These are phyloP conservation scores for Aspergillus sp. DNA, from an alignment of 2,329 filamentous ascomycete species.

Conservation along the genomic window DNA sequence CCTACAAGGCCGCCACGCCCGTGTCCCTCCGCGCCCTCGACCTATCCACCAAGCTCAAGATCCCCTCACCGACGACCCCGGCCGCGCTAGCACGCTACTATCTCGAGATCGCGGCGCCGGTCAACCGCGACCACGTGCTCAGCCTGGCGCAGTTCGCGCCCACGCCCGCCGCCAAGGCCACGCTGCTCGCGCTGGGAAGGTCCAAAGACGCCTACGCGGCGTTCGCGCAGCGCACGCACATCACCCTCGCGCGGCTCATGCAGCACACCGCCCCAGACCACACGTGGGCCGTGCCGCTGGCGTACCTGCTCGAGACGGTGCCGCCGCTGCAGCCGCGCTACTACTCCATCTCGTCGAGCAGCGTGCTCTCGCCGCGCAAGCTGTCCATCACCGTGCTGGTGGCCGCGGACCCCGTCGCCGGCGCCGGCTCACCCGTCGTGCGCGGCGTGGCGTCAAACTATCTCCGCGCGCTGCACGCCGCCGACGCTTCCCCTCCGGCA, in stretches of 20 bases:
- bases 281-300: slow-evolving; percentile 79
- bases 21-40: slow-evolving; percentile 60
- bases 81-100: slow-evolving; percentile 85
- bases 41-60: slow-evolving; percentile 74
- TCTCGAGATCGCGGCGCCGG: slow-evolving; percentile 85
- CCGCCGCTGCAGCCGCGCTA: slow-evolving; percentile 88
- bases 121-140: slow-evolving; percentile 87
- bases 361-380: slow-evolving; percentile 46
- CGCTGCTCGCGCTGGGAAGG: slow-evolving; percentile 76
- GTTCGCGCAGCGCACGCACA: slow-evolving; percentile 69
- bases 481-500: slow-evolving; percentile 67
- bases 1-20: slow-evolving; percentile 24
- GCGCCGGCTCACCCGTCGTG: slow-evolving; percentile 67
- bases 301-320: slow-evolving; percentile 81
- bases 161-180: slow-evolving; percentile 71
- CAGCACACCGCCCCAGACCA: slow-evolving; percentile 64
- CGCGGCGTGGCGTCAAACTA: slow-evolving; percentile 94
- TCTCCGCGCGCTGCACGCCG: slow-evolving; percentile 60
- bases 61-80: slow-evolving; percentile 87
- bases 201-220: slow-evolving; percentile 86
- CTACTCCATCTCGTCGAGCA: slow-evolving; percentile 84
- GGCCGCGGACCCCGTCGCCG: slow-evolving; percentile 70
- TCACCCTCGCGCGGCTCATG: slow-evolving; percentile 56
- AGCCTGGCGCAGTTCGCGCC: slow-evolving; percentile 81
- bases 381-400: slow-evolving; percentile 82